Evolutionary conservation across 2,329 filamentous ascomycete species (phyloP), one percentile per base, ranked within the genome.

Genomic region (Colletotrichum gigasporum): DNA sequence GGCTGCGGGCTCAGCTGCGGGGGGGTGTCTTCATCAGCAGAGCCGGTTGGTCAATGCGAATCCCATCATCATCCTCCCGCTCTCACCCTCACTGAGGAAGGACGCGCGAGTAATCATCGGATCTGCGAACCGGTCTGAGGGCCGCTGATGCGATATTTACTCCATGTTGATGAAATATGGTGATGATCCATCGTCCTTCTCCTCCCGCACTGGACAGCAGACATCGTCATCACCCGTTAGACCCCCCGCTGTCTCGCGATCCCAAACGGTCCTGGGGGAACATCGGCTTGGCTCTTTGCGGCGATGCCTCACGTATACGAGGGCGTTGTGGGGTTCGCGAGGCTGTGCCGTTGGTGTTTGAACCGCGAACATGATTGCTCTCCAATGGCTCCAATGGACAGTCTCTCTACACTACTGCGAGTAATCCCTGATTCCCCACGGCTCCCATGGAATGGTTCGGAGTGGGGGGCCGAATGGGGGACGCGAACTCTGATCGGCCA

Each of bases 231-330:
- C 16, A 18, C 18, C 47, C 18, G 53, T 37, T 24, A 16, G 34
- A n/a, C 22, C 7, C 20, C 16, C n/a, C n/a, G 14, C 20, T 12
- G 14, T 14, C 26, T 42, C n/a, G 12, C 37, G 22, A 41, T 53
- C 18, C 34, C 61, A 64, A 42, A 54, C 48, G 7, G 47, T 28
- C 26, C 20, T 39, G 32, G 47, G 39, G 55, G 48, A 60, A 8
- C 32, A 35, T 37, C 42, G 32, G n/a, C 52, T 34, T 35, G 48
- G 12, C 57, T n/a, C n/a, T 18, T 5, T 28, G 45, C 16, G 24
- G 16, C n/a, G 47, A n/a, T 61, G 55, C 62, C 37, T 65, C 50
- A 63, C 24, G 16, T 57, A 57, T 39, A 57, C 58, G 47, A 59
- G 26, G 55, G 55, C 37, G 22, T 44, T 55, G 57, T 51, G 62